These are phyloP conservation scores for Pleoardoris graminearum DNA, from an alignment of 2,329 filamentous ascomycete species.

Conservation along the genomic window DNA sequence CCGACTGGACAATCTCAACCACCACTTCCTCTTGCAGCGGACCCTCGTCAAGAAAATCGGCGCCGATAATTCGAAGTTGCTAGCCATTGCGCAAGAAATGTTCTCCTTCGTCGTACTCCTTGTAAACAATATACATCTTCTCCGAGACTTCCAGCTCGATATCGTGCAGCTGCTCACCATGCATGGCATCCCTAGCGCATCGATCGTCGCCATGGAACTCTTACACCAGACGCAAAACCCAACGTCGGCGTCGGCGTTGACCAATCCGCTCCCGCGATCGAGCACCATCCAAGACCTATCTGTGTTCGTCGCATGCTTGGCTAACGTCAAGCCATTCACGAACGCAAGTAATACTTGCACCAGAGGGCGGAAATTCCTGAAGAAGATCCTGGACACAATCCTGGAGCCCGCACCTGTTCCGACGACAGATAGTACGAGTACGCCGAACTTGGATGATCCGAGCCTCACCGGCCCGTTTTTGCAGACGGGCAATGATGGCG, in stretches of 20 bases:
- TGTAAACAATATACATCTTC: constrained; percentile 45
- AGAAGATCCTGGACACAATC: constrained; percentile 50
- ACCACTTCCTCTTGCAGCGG: constrained; percentile 55
- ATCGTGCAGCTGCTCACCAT: constrained; percentile 44
- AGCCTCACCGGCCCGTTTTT: constrained; percentile 40
- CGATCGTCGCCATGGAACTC: constrained; percentile 49
- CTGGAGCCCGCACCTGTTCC: constrained; percentile 31
- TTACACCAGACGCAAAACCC: constrained; percentile 48
- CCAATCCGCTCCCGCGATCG: constrained; percentile 45
- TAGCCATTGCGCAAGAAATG: constrained; percentile 44
- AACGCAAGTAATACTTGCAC: constrained; percentile 48
- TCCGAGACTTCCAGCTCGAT: constrained; percentile 50
- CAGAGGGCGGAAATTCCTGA: constrained; percentile 48
- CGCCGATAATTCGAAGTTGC: constrained; percentile 37
- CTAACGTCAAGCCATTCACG: constrained; percentile 44
- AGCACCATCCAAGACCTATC: constrained; percentile 52
- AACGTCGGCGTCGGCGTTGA: constrained; percentile 21
- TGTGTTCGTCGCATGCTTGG: constrained; percentile 51
- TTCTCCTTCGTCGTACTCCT: constrained; percentile 45
- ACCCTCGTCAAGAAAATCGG: constrained; percentile 54
- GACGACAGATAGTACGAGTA: constrained; percentile 7
- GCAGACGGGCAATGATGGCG: constrained; percentile 45
- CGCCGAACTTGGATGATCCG: constrained; percentile 26
- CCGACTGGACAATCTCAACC: constrained; percentile 11
- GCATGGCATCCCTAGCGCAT: constrained; percentile 49